phyloP scores from a whole-genome alignment of 495 filamentous ascomycete genomes.

The Penicillium lagena region DNA sequence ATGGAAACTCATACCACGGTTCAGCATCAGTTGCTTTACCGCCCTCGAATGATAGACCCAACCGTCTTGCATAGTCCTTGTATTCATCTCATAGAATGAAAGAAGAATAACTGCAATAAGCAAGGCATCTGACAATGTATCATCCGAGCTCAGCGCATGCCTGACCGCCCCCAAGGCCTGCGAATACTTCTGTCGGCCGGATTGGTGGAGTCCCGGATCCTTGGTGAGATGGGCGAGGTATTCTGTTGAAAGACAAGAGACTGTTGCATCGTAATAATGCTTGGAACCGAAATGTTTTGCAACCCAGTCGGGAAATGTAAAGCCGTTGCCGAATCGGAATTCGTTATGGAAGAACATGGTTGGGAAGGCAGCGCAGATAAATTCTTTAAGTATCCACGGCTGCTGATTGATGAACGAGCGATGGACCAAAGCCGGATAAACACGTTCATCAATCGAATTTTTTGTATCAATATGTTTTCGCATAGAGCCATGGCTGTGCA shows the following conservation, averaged over 20 bases:
- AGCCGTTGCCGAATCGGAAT: slow-evolving; percentile 4
- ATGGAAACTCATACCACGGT: slow-evolving; percentile 2
- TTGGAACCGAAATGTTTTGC: slow-evolving; percentile 2
- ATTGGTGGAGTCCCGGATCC: slow-evolving; percentile 2
- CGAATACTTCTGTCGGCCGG: slow-evolving; percentile 5
- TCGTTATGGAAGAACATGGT: slow-evolving; percentile 6
- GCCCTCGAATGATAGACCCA: slow-evolving; percentile 5
- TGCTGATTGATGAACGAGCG: slow-evolving; percentile 1
- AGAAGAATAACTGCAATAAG: slow-evolving; percentile 3
- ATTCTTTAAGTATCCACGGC: slow-evolving; percentile 1
- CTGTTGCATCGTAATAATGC: slow-evolving; percentile 2
- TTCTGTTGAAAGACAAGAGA: slow-evolving; percentile 4
- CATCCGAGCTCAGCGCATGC: slow-evolving; percentile 2
- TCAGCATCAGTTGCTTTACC: slow-evolving; percentile 6
- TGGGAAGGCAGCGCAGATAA: slow-evolving; percentile 3
- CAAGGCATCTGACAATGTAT: slow-evolving; percentile 1
- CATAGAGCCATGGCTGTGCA: neutral
- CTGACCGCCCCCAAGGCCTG: slow-evolving; percentile 3
- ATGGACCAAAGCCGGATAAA: slow-evolving; percentile 1
- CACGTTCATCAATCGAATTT: slow-evolving; percentile 2
- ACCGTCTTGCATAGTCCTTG: slow-evolving; percentile 1
- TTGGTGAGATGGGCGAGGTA: slow-evolving; percentile 4
- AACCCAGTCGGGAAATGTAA: slow-evolving; percentile 5
- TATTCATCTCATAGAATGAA: slow-evolving; percentile 5
- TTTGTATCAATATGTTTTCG: neutral